These are phyloP conservation scores for Akanthomyces uredinophilus DNA, from an alignment of 2,329 filamentous ascomycete species.

Conservation along the genomic window DNA sequence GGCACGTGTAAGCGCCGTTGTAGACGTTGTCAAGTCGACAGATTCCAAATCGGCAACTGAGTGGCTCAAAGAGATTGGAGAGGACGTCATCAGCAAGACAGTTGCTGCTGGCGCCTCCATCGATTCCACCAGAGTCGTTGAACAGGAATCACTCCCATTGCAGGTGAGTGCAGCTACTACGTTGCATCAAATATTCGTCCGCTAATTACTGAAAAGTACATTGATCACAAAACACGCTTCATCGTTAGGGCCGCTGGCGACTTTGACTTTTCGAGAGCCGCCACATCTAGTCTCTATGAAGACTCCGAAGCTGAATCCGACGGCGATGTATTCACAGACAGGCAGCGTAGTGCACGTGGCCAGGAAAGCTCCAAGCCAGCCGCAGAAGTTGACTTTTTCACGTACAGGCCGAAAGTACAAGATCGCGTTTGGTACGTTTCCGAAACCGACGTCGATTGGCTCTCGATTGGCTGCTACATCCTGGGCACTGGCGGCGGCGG, in stretches of 20 bases:
- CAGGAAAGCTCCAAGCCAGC: constrained; percentile 7
- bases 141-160: constrained; percentile 50
- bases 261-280: constrained; percentile 38
- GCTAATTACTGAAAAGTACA: constrained; percentile 33
- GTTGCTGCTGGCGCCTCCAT: constrained; percentile 40
- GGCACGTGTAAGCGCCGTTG: constrained; percentile 51
- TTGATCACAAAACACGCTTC: constrained; percentile 49
- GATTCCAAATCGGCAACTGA: constrained; percentile 35
- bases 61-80: constrained; percentile 33
- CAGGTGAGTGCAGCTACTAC: constrained; percentile 29
- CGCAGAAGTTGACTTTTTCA: constrained; percentile 29
- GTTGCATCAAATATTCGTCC: neutral
- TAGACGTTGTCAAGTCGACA: constrained; percentile 47
- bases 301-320: constrained; percentile 12
- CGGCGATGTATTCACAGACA: constrained; percentile 22
- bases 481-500: constrained; percentile 58
- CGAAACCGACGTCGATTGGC: constrained; percentile 53
- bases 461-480: constrained; percentile 55
- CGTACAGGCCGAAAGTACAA: constrained; percentile 45
- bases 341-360: constrained; percentile 1
- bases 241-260: constrained; percentile 57
- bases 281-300: neutral
- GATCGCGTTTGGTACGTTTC: constrained; percentile 52
- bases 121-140: constrained; percentile 42
- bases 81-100: constrained; percentile 39